Percentiles rank a stretch among this genome's conserved stretches.
Evolutionary conservation across 352 stramenopile genomes (phyloP).

Genomic region (Halophytophthora batemanensis): DNA sequence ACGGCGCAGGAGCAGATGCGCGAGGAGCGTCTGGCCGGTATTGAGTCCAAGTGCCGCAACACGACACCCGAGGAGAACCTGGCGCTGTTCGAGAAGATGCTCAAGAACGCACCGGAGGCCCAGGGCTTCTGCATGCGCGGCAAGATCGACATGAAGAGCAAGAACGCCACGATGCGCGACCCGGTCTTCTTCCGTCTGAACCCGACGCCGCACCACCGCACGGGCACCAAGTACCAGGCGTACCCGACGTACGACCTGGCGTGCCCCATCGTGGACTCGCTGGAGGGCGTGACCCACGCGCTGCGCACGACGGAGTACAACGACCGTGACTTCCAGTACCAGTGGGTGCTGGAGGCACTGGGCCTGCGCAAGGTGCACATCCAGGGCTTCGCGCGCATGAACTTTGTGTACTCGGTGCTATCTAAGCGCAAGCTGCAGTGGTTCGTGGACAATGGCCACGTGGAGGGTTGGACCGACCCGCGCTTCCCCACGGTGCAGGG

Average conservation of each 20-base stretch:
- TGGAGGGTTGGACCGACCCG: slow-evolving; percentile 98
- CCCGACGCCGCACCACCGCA: slow-evolving; percentile 83
- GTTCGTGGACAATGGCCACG: slow-evolving; percentile 97
- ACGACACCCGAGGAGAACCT: slow-evolving; percentile 84
- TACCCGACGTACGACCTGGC: slow-evolving; percentile 99
- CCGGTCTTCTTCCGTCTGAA: slow-evolving; percentile 88
- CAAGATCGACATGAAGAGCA: slow-evolving; percentile 95
- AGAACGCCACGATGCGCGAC: slow-evolving; percentile 88
- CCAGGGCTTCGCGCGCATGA: slow-evolving; percentile 97
- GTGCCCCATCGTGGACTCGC: slow-evolving; percentile 98
- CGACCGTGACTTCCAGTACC: slow-evolving; percentile 98
- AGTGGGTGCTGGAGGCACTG: slow-evolving; percentile 92
- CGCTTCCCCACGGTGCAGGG: slow-evolving; percentile 98
- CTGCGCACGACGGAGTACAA: slow-evolving; percentile 99
- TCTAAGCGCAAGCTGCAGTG: slow-evolving; percentile 99
- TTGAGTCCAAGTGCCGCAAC: slow-evolving; percentile 90
- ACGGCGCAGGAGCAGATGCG: slow-evolving; percentile 97
- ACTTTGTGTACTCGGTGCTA: slow-evolving; percentile 99
- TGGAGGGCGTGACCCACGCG: slow-evolving; percentile 99
- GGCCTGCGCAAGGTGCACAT: slow-evolving; percentile 80
- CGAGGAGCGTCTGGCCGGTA: slow-evolving; percentile 93
- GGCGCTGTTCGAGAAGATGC: slow-evolving; percentile 96
- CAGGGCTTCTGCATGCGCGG: slow-evolving; percentile 79
- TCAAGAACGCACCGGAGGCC: slow-evolving; percentile 85
- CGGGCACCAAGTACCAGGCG: slow-evolving; percentile 96